Base-by-base conservation (phyloP, 345 rosid genomes). In the Pugionium dolabratum region DNA sequence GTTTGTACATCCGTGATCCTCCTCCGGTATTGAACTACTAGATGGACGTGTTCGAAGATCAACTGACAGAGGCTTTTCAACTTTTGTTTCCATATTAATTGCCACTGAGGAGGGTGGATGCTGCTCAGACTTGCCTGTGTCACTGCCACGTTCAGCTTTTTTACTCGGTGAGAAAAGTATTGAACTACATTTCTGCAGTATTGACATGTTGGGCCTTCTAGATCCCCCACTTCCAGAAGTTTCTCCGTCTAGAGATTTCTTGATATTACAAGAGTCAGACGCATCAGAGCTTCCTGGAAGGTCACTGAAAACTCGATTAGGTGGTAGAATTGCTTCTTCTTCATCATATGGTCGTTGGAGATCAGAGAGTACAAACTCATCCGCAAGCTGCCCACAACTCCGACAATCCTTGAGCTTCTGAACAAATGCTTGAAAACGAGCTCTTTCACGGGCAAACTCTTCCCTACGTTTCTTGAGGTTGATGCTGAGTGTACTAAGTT, bases 331-430 rank as follows among this genome's bases (percentile, higher is more conserved):
- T 49, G 75, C 76, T 70, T 72, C 78, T 9, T 55, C 75, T 66
- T 78, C 84, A 47, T 54, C 67, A 60, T 76, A 77, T 53, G 86
- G 82, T 67, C 79, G 80, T 55, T 66, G 85, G 62, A 84, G 77
- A 80, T 87, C 85, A 70, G 86, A 85, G 71, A 87, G 84, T 40
- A 74, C 82, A 70, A 84, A 86, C 63, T 83, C 91, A 67, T 81
- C 78, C 8, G 74, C 76, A 44, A 73, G 67, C n/a, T 87, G 87
- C 74, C 88, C 89, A 60, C 97, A 92, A 48, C 72, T 77, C 74
- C 66, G 66, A 76, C 98, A 92, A 52, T 69, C 80, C 73, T 76
- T 87, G 58, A 71, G 79, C 80, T 84, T 87, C 73, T 92, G 88
- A 59, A 81, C 89, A 80, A 84, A 86, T 54, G 71, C 77, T 67